Conservation (phyloP, 164 flowering plant species). For the Piper longum region DNA sequence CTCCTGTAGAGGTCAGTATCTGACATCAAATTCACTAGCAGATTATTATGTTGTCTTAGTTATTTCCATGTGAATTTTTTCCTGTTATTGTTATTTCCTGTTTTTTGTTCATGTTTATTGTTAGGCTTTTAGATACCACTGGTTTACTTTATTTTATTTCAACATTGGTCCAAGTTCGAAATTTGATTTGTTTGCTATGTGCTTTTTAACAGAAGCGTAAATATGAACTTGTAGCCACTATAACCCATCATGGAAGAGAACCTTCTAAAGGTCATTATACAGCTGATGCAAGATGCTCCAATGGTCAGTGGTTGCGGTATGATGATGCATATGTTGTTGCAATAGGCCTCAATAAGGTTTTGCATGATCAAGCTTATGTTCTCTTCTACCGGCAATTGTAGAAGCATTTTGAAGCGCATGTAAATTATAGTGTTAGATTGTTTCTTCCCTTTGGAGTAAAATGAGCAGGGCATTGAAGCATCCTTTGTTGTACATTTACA, state of each 20-base stretch:
- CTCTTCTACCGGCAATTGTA: constrained; percentile 66
- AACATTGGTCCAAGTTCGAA: not conserved
- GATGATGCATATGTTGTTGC: constrained; percentile 74
- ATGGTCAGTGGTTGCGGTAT: constrained; percentile 65
- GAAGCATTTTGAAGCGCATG: not conserved
- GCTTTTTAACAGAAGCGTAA: constrained; percentile 43
- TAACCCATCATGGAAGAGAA: constrained; percentile 88
- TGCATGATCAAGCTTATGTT: constrained; percentile 86
- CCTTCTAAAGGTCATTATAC: constrained; percentile 90
- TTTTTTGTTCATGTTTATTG: too few species aligned
- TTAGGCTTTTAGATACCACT: not conserved
- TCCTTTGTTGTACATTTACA: not conserved
- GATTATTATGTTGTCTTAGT: too few species aligned
- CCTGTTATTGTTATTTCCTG: too few species aligned
- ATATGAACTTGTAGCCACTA: constrained; percentile 80
- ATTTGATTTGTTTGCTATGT: not conserved
- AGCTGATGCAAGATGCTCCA: constrained; percentile 51
- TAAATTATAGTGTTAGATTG: not conserved
- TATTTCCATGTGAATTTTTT: too few species aligned
- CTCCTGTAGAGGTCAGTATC: constrained; percentile 50
- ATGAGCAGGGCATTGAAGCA: not conserved
- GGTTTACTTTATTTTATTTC: not conserved
- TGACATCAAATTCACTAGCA: not conserved
- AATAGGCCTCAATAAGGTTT: constrained; percentile 41
- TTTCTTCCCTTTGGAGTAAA: not conserved